phyloP scores from a whole-genome alignment of 495 filamentous ascomycete species.

The Hypomontagnella monticulosa region DNA sequence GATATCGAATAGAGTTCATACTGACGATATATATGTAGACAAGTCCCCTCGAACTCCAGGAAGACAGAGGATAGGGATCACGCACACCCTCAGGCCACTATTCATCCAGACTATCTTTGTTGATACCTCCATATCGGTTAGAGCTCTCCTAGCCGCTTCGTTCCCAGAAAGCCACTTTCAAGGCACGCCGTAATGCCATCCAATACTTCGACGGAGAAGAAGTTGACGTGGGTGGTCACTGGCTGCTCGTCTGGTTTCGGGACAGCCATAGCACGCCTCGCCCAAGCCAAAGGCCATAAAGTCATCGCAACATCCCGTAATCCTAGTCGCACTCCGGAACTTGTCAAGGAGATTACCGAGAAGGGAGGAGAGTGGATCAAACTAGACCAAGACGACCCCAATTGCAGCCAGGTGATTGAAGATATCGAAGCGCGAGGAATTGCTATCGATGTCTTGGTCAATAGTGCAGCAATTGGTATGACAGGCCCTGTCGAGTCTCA shows the following conservation, averaged over 20 bases:
- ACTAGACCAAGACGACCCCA: slow-evolving; percentile 59
- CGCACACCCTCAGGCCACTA: too few species aligned
- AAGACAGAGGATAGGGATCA: too few species aligned
- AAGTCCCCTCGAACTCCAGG: too few species aligned
- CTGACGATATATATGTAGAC: too few species aligned
- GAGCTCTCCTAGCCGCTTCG: not conserved
- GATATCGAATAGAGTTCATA: too few species aligned
- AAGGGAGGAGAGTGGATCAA: slow-evolving; percentile 47
- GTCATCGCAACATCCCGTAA: slow-evolving; percentile 66
- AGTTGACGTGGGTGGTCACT: slow-evolving; percentile 53
- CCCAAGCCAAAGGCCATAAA: slow-evolving; percentile 61
- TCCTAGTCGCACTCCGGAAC: slow-evolving; percentile 44
- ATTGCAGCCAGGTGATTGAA: slow-evolving; percentile 51
- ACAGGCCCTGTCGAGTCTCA: slow-evolving; percentile 55
- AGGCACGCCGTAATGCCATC: slow-evolving; percentile 24
- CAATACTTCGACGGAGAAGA: slow-evolving; percentile 5
- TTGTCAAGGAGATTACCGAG: slow-evolving; percentile 53
- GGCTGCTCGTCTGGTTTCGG: slow-evolving; percentile 59
- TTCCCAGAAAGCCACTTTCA: not conserved
- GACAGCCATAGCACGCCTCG: slow-evolving; percentile 50
- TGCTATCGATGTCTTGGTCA: slow-evolving; percentile 63
- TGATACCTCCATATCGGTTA: too few species aligned
- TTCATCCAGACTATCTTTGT: too few species aligned
- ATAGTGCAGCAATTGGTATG: slow-evolving; percentile 61
- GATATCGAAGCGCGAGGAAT: slow-evolving; percentile 38